Evolutionary conservation across 2,329 filamentous ascomycete species (phyloP).

Genomic region (Cercospora sp.): DNA sequence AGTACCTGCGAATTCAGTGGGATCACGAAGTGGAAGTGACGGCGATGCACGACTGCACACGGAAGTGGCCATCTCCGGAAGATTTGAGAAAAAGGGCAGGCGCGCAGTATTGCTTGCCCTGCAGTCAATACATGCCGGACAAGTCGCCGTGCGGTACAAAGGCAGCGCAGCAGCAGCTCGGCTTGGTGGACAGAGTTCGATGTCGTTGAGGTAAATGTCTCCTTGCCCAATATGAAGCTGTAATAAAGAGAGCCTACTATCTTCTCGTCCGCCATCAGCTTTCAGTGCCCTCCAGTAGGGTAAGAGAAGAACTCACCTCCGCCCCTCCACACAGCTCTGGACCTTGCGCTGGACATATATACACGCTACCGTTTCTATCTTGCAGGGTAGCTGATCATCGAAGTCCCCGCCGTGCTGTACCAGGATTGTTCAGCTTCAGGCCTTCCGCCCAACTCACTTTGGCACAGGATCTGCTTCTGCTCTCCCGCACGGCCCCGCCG

Average conservation of each 20-base stretch:
- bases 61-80: background rate
- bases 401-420: background rate
- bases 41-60: background rate
- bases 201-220: background rate
- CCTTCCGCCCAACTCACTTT: background rate
- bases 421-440: background rate
- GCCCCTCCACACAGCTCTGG: background rate
- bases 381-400: background rate
- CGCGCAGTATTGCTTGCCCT: background rate
- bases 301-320: background rate
- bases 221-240: background rate
- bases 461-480: background rate
- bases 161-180: background rate
- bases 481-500: background rate
- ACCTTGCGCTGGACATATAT: background rate
- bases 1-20: background rate
- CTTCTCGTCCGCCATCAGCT: background rate
- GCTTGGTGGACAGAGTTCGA: background rate
- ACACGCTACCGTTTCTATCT: background rate
- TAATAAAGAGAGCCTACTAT: background rate
- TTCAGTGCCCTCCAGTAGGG: background rate
- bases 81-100: background rate
- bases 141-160: background rate
- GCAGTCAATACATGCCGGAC: background rate
- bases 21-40: background rate